Evolutionary conservation across 139 green algal species (phyloP).

Genomic region (Tetradesmus obliquus): DNA sequence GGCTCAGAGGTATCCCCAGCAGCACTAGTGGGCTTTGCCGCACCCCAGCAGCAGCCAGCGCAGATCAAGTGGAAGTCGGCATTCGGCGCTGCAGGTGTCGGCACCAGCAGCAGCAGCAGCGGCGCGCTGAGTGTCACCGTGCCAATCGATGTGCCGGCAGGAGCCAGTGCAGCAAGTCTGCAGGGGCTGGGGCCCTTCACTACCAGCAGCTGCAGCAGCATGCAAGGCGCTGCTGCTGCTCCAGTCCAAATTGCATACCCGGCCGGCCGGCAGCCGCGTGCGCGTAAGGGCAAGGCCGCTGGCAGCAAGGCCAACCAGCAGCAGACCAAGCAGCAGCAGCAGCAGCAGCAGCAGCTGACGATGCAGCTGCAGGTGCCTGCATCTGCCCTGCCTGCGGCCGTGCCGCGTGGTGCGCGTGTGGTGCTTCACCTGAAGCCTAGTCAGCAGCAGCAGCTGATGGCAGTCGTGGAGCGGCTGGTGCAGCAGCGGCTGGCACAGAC

Average conservation of each 20-base stretch:
- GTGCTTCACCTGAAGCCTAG: neutral
- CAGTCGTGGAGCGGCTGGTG: slow-evolving; percentile 6
- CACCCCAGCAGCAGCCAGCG: neutral
- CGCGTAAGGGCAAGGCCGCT: neutral
- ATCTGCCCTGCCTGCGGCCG: neutral
- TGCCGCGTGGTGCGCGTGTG: neutral
- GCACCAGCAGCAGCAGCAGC: neutral
- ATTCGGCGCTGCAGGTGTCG: neutral
- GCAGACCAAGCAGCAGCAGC: neutral
- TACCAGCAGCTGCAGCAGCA: neutral
- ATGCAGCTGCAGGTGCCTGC: neutral
- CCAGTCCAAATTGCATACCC: neutral
- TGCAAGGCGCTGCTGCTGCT: neutral
- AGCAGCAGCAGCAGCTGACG: neutral
- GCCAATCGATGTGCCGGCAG: neutral
- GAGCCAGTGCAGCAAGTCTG: neutral
- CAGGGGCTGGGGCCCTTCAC: neutral
- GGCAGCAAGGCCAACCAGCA: neutral
- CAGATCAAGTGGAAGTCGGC: neutral
- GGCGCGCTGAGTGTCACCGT: neutral
- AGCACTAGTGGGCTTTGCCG: neutral
- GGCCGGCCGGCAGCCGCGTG: neutral
- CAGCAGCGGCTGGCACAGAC: slow-evolving; percentile 13
- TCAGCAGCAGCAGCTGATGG: slow-evolving; percentile 32
- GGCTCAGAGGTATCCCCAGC: neutral